Evolutionary conservation across 345 rosid species (phyloP).

Genomic region (Lumnitzera littorea): DNA sequence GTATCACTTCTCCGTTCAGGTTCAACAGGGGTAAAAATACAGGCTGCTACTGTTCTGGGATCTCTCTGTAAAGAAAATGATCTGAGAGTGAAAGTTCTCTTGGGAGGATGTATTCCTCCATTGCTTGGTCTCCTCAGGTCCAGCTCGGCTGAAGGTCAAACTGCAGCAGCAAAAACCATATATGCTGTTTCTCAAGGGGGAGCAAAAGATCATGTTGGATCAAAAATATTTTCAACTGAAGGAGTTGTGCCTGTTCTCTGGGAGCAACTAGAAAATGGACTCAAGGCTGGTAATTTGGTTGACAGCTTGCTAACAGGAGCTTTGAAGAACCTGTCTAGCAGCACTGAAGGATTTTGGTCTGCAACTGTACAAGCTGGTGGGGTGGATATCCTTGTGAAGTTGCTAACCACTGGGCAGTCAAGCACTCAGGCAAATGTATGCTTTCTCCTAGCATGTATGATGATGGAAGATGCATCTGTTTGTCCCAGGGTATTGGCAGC

Average conservation of each 20-base stretch:
- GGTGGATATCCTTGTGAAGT: constrained; percentile 90
- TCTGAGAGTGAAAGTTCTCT: constrained; percentile 90
- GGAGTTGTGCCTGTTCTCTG: constrained; percentile 97
- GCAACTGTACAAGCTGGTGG: constrained; percentile 94
- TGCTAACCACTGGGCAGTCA: constrained; percentile 75
- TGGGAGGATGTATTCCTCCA: constrained; percentile 99
- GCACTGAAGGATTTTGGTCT: constrained; percentile 93
- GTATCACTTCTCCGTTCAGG: constrained; percentile 99
- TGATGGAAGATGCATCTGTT: constrained; percentile 91
- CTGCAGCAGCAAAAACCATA: constrained; percentile 93
- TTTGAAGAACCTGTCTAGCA: constrained; percentile 78
- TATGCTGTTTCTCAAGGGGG: constrained; percentile 98
- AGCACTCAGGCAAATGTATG: constrained; percentile 88
- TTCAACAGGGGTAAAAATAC: constrained; percentile 84
- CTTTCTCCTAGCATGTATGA: constrained; percentile 95
- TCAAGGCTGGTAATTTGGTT: constrained; percentile 72
- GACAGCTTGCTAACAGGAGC: constrained; percentile 93
- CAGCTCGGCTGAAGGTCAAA: constrained; percentile 91
- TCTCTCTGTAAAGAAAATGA: constrained; percentile 99
- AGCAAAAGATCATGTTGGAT: constrained; percentile 94
- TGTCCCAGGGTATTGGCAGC: constrained; percentile 83
- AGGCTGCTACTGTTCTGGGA: constrained; percentile 92
- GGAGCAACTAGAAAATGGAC: constrained; percentile 73
- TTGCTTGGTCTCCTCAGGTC: constrained; percentile 98
- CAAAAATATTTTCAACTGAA: constrained; percentile 97